phyloP scores from a whole-genome alignment of 192 early-diverging fungal species.

The Linnemannia elongata region DNA sequence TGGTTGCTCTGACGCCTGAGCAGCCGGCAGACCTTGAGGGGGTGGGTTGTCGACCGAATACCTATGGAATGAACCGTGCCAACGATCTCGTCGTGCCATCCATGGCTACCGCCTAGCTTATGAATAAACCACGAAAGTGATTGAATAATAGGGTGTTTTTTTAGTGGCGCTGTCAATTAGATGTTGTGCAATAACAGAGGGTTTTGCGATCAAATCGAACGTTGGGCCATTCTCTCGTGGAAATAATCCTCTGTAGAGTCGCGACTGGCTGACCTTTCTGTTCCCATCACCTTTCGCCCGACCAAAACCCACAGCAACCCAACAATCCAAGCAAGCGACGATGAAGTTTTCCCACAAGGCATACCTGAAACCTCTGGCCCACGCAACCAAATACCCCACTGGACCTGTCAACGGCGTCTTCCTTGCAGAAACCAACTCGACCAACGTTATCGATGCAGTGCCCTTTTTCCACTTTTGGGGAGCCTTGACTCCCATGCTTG shows the following conservation, averaged over 20 bases:
- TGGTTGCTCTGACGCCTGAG: constrained; percentile 9
- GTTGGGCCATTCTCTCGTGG: background rate
- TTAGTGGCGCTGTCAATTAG: constrained; percentile 3
- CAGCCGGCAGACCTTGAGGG: constrained; percentile 12
- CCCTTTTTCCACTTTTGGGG: constrained; percentile 89
- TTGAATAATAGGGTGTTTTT: background rate
- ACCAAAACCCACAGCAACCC: background rate
- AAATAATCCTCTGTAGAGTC: background rate
- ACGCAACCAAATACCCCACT: constrained; percentile 87
- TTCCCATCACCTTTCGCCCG: background rate
- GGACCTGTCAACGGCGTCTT: constrained; percentile 83
- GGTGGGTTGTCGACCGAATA: constrained; percentile 8
- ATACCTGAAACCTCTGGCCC: constrained; percentile 82
- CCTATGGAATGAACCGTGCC: background rate
- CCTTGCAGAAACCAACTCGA: constrained; percentile 60
- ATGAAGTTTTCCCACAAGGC: constrained; percentile 69
- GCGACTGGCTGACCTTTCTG: background rate
- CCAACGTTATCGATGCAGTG: constrained; percentile 73
- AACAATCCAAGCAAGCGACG: background rate
- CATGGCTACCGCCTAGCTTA: background rate
- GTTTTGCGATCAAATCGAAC: background rate
- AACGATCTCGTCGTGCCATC: background rate
- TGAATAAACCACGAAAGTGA: background rate
- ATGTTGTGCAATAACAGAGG: background rate
- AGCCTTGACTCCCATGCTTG: constrained; percentile 84